phyloP scores from a whole-genome alignment of 164 flowering plant species.

The Platanus orientalis region DNA sequence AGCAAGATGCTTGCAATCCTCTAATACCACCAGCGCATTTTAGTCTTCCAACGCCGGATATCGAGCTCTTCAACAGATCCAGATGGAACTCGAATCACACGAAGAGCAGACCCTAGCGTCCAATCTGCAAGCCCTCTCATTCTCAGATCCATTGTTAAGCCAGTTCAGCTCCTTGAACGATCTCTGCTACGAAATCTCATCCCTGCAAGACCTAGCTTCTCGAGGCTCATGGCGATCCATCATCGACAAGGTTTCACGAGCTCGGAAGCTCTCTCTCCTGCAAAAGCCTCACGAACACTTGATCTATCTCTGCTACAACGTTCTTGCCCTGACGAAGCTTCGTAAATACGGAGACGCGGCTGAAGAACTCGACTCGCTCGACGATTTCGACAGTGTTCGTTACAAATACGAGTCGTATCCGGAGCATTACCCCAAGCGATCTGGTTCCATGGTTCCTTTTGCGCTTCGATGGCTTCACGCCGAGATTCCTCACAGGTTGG shows the following conservation, averaged over 20 bases:
- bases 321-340: slow-evolving; percentile 68
- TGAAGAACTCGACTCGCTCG: slow-evolving; percentile 51
- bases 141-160: slow-evolving; percentile 17
- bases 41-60: no score
- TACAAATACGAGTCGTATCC: slow-evolving; percentile 68
- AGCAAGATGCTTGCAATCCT: no score
- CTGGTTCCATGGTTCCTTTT: slow-evolving; percentile 88
- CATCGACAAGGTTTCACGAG: slow-evolving; percentile 58
- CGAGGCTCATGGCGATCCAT: slow-evolving; percentile 86
- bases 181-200: slow-evolving; percentile 46
- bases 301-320: slow-evolving; percentile 55
- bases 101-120: slow-evolving; percentile 12
- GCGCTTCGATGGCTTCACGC: slow-evolving; percentile 79
- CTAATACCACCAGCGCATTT: no score
- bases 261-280: slow-evolving; percentile 53
- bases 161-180: slow-evolving; percentile 34
- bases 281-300: slow-evolving; percentile 67
- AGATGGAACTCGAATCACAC: background rate
- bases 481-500: slow-evolving; percentile 46
- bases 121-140: slow-evolving; percentile 11
- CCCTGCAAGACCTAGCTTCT: slow-evolving; percentile 76
- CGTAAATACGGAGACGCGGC: slow-evolving; percentile 65
- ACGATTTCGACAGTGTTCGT: slow-evolving; percentile 39
- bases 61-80: no score
- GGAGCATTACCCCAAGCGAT: slow-evolving; percentile 39